Evolutionary conservation across 495 filamentous ascomycete species (phyloP), one percentile per base, ranked within the genome.

Genomic region (Astrothelium macrocarpum): DNA sequence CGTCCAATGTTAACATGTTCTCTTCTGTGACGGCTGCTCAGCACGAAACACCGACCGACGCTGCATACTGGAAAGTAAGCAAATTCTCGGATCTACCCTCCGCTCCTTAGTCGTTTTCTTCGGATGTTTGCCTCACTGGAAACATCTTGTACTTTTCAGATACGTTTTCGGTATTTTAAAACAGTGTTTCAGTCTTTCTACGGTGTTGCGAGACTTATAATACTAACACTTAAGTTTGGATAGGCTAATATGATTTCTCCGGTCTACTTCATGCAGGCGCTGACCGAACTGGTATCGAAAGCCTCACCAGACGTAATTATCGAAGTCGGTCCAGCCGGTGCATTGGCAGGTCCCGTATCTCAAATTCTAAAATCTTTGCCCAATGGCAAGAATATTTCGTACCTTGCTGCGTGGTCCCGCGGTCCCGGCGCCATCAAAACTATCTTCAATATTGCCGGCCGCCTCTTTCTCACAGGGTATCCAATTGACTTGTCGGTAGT

Each of bases 51-150:
- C 5, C 49, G 2, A 16, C 49, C 5, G 49, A 56, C 16, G 25
- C 20, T 2, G 2, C 29, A 2, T 71, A 71, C 58, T 71, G 68
- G 68, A 62, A 60, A n/a, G n/a, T n/a, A n/a, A n/a, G n/a, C n/a
- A n/a, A n/a, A n/a, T n/a, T n/a, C n/a, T n/a, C n/a, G n/a, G n/a
- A n/a, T n/a, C n/a, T n/a, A n/a, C n/a, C n/a, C n/a, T n/a, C n/a
- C n/a, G n/a, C n/a, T n/a, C n/a, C n/a, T n/a, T n/a, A n/a, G n/a
- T n/a, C n/a, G n/a, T n/a, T n/a, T n/a, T n/a, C n/a, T n/a, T n/a
- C n/a, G n/a, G n/a, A n/a, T n/a, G n/a, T n/a, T n/a, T n/a, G n/a
- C n/a, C n/a, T n/a, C n/a, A n/a, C n/a, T n/a, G n/a, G n/a, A n/a
- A n/a, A n/a, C n/a, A n/a, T n/a, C n/a, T n/a, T n/a, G n/a, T n/a